These are phyloP conservation scores for Lepidium aucheri DNA, from an alignment of 345 rosid species.

Conservation along the genomic window DNA sequence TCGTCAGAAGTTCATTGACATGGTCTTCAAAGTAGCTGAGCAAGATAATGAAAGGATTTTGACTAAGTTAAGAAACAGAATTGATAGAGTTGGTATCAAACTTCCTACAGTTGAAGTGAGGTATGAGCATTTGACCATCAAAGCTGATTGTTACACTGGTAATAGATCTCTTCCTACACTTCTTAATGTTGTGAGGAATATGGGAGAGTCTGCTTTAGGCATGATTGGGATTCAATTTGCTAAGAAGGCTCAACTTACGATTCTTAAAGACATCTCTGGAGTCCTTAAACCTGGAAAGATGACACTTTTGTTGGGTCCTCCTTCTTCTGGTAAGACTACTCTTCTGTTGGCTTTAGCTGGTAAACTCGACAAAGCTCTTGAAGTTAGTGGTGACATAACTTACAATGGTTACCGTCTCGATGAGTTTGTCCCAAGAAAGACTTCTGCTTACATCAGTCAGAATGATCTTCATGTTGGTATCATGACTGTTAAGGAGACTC, in stretches of 20 bases:
- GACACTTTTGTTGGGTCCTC: slow-evolving; percentile 79
- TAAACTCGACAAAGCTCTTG: slow-evolving; percentile 27
- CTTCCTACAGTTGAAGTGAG: slow-evolving; percentile 83
- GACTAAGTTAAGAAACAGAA: slow-evolving; percentile 60
- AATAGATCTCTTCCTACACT: slow-evolving; percentile 80
- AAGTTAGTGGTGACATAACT: slow-evolving; percentile 32
- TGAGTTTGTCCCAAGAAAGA: slow-evolving; percentile 38
- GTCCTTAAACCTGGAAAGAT: slow-evolving; percentile 72
- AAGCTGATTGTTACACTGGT: slow-evolving; percentile 72
- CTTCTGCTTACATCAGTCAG: slow-evolving; percentile 54
- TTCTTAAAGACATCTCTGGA: slow-evolving; percentile 74
- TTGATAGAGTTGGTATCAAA: slow-evolving; percentile 79
- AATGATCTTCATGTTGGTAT: slow-evolving; percentile 72
- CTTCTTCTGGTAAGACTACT: slow-evolving; percentile 88
- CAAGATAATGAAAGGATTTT: slow-evolving; percentile 82
- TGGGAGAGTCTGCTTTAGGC: slow-evolving; percentile 56
- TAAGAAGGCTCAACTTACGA: slow-evolving; percentile 60
- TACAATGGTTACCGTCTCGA: slow-evolving; percentile 48
- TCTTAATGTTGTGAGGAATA: slow-evolving; percentile 56
- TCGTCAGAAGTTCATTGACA: slow-evolving; percentile 61
- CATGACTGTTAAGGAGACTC: slow-evolving; percentile 83
- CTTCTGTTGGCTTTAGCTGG: slow-evolving; percentile 74
- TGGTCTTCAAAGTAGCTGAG: slow-evolving; percentile 68
- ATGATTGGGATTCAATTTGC: slow-evolving; percentile 51
- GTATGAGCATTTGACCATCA: slow-evolving; percentile 50